Evolutionary conservation across 805 yeast genomes (phyloP), one percentile per base, ranked within the genome.

Genomic region (Geotrichum ghanense): DNA sequence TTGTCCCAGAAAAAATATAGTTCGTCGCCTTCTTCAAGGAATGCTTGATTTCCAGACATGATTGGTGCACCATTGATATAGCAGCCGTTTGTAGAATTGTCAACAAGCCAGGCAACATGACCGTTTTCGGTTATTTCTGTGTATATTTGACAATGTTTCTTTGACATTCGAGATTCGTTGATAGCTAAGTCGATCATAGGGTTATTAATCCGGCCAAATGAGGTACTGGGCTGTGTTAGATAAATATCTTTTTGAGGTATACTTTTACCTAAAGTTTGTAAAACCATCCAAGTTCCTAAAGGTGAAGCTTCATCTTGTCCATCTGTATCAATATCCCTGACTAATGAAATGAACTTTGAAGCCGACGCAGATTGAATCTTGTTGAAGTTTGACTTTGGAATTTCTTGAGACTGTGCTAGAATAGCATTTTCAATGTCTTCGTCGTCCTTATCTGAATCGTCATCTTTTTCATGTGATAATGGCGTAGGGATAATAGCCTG

Each of bases 11-110:
- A 31, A 31, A 31, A 31, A 31, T 31, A 48, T 14, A 47, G 55
- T 25, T 65, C 68, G 60, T 87, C 95, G 0, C 82, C 82, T 50
- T 81, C 70, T 55, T 69, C 76, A 0, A 89, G 56, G 46, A 76
- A 71, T 0, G 71, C 72, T 54, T 84, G 85, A 25, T 74, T 70
- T 2, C 82, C 81, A 50, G 77, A 76, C 0, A 82, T 81, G 42
- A 85, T 59, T 43, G 70, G 70, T 5, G 65, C 61, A 5, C 74
- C 74, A 56, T 87, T 84, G 5, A 89, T 73, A 54, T 69, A 76
- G 58, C 95, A 83, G 1, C 85, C 81, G 61, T 88, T 89, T 0
- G 94, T 77, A 47, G 92, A 82, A 51, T 70, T 75, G 54, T 88
- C 95, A 42, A 84, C 64, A 24, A 89, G 66, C 94, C 95, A 87